Conservation (phyloP, 805 yeast species). For the Spathaspora arborariae region DNA sequence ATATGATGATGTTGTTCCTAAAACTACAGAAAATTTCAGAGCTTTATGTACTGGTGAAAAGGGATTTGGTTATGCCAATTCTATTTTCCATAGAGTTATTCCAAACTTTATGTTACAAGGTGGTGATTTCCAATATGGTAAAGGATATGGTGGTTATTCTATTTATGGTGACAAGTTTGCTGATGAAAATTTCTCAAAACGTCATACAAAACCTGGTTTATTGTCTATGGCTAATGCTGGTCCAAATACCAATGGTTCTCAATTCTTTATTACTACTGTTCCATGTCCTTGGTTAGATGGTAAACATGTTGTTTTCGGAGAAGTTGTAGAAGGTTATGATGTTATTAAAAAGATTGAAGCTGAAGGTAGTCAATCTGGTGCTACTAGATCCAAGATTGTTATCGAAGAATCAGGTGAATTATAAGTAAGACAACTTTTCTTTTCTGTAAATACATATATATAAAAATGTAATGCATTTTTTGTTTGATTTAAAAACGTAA, state of each 20-base stretch:
- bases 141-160: slow-evolving; percentile 45
- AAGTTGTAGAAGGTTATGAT: slow-evolving; percentile 84
- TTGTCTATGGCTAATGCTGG: slow-evolving; percentile 98
- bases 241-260: slow-evolving; percentile 97
- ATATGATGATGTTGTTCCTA: slow-evolving; percentile 88
- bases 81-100: slow-evolving; percentile 46
- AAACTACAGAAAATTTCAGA: slow-evolving; percentile 95
- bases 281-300: slow-evolving; percentile 78
- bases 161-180: slow-evolving; percentile 68
- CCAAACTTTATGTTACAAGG: slow-evolving; percentile 49
- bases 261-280: slow-evolving; percentile 87
- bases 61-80: slow-evolving; percentile 43
- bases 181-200: slow-evolving; percentile 72
- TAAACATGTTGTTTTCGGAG: slow-evolving; percentile 75
- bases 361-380: slow-evolving; percentile 48
- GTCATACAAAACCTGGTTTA: slow-evolving; percentile 75
- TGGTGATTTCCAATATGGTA: slow-evolving; percentile 46
- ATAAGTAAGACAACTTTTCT: background rate
- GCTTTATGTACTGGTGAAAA: slow-evolving; percentile 68
- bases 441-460: background rate
- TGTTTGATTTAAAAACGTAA: background rate
- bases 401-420: slow-evolving; percentile 54
- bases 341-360: slow-evolving; percentile 77
- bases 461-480: background rate
- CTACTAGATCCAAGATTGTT: slow-evolving; percentile 45